Evolutionary conservation across 768 basidiomycete genomes (phyloP), one percentile per base, ranked within the genome.

Genomic region (Exidia glandulosa): DNA sequence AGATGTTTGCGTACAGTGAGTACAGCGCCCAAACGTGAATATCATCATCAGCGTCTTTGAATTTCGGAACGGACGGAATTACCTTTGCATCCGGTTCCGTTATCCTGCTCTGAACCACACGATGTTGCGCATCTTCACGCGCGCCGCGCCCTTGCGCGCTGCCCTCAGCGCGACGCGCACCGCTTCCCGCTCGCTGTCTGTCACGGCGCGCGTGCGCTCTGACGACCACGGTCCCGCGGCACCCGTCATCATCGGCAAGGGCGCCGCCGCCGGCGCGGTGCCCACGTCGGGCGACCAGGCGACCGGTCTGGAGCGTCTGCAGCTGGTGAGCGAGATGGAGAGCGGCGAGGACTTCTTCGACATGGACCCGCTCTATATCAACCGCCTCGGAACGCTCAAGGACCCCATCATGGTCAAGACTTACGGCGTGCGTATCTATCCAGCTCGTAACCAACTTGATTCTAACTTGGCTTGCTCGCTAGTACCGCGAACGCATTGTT

Each of bases 251-350:
- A 27, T 54, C 50, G 50, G 50, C 50, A 54, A 54, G 50, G 50
- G 50, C 50, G 25, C 50, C 10, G 25, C 82, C 32, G 87, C 89
- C 57, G 79, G 84, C 66, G 62, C 67, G 63, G 82, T 92, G 64
- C 86, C 93, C 58, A 88, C 88, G 61, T 90, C 92, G 74, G 79
- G 86, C 64, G 82, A 89, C 64, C 95, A 99, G 75, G 84, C 94
- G 16, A 99, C 95, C 66, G 95, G 95, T 83, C 79, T 97, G 59
- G 94, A 97, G 74, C 91, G 95, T 74, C 84, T 96, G 69, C 91
- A 99, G 75, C 77, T 96, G 56, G 75, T 97, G 58, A 93, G 88
- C 68, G 86, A 92, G 63, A 76, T 93, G 68, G 84, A 92, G 72
- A n/a, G n/a, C n/a, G 94, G 94, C 59, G 75, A 93, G 58, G 86